phyloP scores from a whole-genome alignment of 1,284 basidiomycete genomes.

The Trichosporon faecale region DNA sequence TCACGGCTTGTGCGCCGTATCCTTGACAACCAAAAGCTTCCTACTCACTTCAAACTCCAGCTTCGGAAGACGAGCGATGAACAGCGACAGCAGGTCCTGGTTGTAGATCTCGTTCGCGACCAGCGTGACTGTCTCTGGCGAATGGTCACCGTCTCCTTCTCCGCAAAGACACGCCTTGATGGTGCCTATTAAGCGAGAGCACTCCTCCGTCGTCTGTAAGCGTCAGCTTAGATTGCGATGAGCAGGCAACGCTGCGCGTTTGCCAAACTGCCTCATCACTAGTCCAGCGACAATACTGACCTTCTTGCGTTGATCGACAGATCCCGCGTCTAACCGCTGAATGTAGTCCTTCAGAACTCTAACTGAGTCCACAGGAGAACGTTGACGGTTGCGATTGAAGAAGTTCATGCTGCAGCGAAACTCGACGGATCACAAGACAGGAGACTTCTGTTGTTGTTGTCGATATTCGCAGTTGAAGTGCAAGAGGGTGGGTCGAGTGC shows the following conservation, averaged over 20 bases:
- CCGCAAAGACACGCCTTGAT: constrained; percentile 38
- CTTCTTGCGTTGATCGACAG: constrained; percentile 72
- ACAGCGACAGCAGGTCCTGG: constrained; percentile 76
- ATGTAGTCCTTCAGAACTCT: constrained; percentile 74
- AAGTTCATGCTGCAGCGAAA: constrained; percentile 69
- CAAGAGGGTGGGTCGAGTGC: not conserved
- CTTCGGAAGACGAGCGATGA: constrained; percentile 74
- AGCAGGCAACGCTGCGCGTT: not conserved
- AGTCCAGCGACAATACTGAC: constrained; percentile 53
- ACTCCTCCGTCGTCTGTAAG: constrained; percentile 29
- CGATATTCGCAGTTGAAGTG: not conserved
- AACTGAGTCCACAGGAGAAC: constrained; percentile 80
- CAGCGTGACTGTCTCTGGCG: constrained; percentile 83
- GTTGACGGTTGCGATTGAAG: constrained; percentile 78
- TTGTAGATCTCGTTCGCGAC: constrained; percentile 94
- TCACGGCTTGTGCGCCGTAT: not conserved
- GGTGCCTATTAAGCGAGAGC: constrained; percentile 36
- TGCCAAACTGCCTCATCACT: not conserved
- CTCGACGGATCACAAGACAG: not conserved
- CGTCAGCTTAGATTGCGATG: not conserved
- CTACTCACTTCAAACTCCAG: constrained; percentile 92
- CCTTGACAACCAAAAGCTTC: not conserved
- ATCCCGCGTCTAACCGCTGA: constrained; percentile 65
- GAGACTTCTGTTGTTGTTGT: not conserved
- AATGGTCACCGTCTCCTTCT: constrained; percentile 45